Evolutionary conservation across 495 filamentous ascomycete genomes (phyloP).

Genomic region (Penicillium paxilli): DNA sequence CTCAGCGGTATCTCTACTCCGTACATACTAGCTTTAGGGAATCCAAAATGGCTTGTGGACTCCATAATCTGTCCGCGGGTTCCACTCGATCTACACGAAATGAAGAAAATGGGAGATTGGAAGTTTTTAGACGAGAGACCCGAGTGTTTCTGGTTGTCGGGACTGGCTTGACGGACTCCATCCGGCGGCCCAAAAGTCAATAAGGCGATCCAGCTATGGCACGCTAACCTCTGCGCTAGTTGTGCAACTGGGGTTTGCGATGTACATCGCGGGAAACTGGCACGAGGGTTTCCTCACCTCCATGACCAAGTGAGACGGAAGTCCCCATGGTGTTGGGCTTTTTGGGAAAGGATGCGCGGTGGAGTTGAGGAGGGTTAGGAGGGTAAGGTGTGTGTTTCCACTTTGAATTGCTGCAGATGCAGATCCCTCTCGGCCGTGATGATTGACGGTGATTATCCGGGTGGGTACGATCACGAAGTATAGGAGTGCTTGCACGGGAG

Average conservation of each 20-base stretch:
- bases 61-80: background rate
- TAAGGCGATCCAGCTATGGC: background rate
- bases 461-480: background rate
- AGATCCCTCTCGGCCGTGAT: constrained; percentile 2
- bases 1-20: background rate
- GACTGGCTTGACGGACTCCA: background rate
- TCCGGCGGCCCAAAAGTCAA: background rate
- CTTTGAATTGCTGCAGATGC: background rate
- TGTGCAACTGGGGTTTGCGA: background rate
- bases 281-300: constrained; percentile 2
- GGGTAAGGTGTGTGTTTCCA: background rate
- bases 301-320: background rate
- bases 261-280: constrained; percentile 1
- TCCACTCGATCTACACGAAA: background rate
- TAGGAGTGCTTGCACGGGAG: background rate
- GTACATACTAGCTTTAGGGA: too few species aligned
- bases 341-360: constrained; percentile 3
- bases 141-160: background rate
- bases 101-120: background rate
- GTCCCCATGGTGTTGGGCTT: background rate
- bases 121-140: background rate
- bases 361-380: constrained; percentile 2
- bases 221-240: constrained; percentile 1
- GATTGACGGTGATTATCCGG: background rate
- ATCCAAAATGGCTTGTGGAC: too few species aligned